These are phyloP conservation scores for Aspergillus thermomutatus DNA, from an alignment of 2,329 filamentous ascomycete genomes.

Conservation along the genomic window DNA sequence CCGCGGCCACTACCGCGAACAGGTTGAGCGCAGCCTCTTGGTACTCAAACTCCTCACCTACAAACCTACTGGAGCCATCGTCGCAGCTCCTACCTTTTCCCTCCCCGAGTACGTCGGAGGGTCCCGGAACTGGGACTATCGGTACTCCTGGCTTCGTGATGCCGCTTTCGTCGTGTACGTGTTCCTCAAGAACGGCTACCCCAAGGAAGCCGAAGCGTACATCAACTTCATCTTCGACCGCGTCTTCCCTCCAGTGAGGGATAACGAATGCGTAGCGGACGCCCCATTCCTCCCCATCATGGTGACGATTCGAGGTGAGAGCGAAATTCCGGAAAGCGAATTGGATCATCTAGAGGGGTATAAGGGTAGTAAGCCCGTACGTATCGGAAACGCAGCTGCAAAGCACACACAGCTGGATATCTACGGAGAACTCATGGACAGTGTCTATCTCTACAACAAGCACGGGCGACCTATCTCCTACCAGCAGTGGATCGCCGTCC, in stretches of 20 bases:
- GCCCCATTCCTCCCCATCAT: slow-evolving; percentile 64
- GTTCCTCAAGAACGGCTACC: slow-evolving; percentile 71
- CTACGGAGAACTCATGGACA: slow-evolving; percentile 75
- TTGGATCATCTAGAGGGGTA: slow-evolving; percentile 71
- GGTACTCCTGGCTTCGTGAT: slow-evolving; percentile 73
- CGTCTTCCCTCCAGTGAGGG: slow-evolving; percentile 48
- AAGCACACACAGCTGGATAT: slow-evolving; percentile 76
- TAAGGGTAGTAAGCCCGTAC: slow-evolving; percentile 65
- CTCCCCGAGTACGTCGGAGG: slow-evolving; percentile 74
- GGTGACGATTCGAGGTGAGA: slow-evolving; percentile 74
- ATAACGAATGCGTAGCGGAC: slow-evolving; percentile 55
- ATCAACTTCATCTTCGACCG: slow-evolving; percentile 74
- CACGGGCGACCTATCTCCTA: slow-evolving; percentile 73
- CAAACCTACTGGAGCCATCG: slow-evolving; percentile 73
- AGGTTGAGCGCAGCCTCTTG: slow-evolving; percentile 67
- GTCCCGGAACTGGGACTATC: slow-evolving; percentile 49
- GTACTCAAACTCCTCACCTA: slow-evolving; percentile 74
- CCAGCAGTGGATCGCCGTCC: slow-evolving; percentile 70
- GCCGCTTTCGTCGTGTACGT: slow-evolving; percentile 75
- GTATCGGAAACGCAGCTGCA: slow-evolving; percentile 73
- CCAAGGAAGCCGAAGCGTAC: slow-evolving; percentile 71
- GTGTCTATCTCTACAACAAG: slow-evolving; percentile 75
- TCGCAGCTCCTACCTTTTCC: slow-evolving; percentile 74
- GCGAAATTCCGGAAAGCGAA: slow-evolving; percentile 68
- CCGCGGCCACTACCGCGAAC: slow-evolving; percentile 68